A percentile compares a stretch with the other conserved stretches of the same genome.
These are phyloP conservation scores for Zarea fungicola DNA, from an alignment of 2,329 filamentous ascomycete species.

Conservation along the genomic window DNA sequence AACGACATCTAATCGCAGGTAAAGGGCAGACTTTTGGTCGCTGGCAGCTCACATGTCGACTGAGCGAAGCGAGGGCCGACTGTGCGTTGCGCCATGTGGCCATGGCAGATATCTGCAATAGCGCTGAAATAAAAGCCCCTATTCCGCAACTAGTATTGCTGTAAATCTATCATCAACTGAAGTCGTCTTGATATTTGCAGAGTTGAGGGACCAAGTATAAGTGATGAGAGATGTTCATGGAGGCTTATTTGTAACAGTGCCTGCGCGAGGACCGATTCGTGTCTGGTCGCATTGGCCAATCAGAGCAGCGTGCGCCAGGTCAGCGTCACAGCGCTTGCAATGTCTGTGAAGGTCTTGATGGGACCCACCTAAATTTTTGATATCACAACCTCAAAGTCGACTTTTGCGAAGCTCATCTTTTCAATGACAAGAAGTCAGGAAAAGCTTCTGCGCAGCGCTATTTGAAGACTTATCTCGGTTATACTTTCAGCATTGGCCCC, in stretches of 20 bases:
- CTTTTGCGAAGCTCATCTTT: neutral
- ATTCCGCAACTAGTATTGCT: too few relatives aligned
- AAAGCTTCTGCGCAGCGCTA: too few relatives aligned
- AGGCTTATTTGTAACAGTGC: too few relatives aligned
- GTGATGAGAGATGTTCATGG: too few relatives aligned
- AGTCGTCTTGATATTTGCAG: too few relatives aligned
- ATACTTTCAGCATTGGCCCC: too few relatives aligned
- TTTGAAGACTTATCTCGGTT: too few relatives aligned
- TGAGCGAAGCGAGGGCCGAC: neutral
- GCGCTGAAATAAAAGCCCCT: too few relatives aligned
- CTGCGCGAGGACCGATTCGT: too few relatives aligned
- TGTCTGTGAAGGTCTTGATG: slow-evolving; percentile 1
- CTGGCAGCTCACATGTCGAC: neutral
- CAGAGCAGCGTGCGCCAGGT: neutral
- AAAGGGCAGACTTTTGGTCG: neutral
- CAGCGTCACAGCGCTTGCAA: slow-evolving; percentile 6
- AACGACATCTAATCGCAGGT: neutral
- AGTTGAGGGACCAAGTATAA: too few relatives aligned
- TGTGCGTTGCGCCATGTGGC: neutral
- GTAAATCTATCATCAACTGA: too few relatives aligned
- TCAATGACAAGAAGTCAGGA: too few relatives aligned
- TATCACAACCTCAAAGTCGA: slow-evolving; percentile 7
- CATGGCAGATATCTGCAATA: neutral
- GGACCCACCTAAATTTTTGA: slow-evolving; percentile 16
- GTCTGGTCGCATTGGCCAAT: slow-evolving; percentile 10